Conservation (phyloP, 176 grass and related monocot species). For the Alopecurus myosuroides region DNA sequence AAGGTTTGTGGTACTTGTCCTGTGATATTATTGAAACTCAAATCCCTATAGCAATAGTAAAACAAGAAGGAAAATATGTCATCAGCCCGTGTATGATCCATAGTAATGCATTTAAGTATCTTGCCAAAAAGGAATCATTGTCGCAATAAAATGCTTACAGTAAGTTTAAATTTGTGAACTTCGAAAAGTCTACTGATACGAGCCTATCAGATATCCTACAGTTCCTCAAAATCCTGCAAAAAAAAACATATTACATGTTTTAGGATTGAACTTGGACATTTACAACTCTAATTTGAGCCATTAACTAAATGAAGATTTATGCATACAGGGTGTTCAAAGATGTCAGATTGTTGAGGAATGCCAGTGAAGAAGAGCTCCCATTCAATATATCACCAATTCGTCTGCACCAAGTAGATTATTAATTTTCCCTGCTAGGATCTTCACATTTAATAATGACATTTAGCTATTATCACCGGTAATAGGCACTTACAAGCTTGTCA, state of each 20-base stretch:
- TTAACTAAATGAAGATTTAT: neutral
- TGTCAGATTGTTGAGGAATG: slow-evolving; percentile 57
- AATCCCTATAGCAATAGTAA: slow-evolving; percentile 46
- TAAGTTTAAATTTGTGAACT: slow-evolving; percentile 31
- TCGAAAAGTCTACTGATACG: slow-evolving; percentile 45
- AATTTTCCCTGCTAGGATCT: neutral
- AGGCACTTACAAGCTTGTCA: slow-evolving; percentile 25
- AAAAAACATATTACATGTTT: slow-evolving; percentile 6
- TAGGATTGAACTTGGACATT: neutral
- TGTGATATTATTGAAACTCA: slow-evolving; percentile 93
- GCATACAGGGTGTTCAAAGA: slow-evolving; percentile 58
- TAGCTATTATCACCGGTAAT: neutral
- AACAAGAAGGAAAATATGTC: neutral
- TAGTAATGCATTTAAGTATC: neutral
- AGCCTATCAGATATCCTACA: slow-evolving; percentile 69
- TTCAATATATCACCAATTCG: slow-evolving; percentile 29
- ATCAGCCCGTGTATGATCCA: neutral
- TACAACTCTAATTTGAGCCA: neutral
- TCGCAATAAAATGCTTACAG: slow-evolving; percentile 33
- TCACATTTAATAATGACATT: neutral
- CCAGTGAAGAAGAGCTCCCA: slow-evolving; percentile 48
- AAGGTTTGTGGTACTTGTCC: slow-evolving; percentile 68
- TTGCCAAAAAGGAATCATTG: neutral
- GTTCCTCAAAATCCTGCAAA: slow-evolving; percentile 72
- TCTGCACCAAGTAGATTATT: neutral